phyloP scores from a whole-genome alignment of 148 eudicot genomes.

The Gaultheria prostrata region DNA sequence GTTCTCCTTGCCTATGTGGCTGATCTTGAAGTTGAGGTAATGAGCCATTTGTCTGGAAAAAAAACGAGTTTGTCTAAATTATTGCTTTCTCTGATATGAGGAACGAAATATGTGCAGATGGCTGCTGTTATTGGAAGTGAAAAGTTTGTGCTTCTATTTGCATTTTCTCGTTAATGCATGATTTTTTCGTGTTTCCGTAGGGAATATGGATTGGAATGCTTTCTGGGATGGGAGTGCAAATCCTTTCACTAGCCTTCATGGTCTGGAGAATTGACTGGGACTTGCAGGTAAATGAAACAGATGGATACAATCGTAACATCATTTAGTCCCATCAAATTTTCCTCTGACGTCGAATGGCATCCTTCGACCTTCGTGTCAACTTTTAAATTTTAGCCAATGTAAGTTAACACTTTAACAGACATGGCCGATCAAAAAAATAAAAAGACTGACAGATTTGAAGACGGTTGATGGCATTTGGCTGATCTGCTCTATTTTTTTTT shows the following conservation, averaged over 20 bases:
- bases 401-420: no score
- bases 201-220: conserved; percentile 75
- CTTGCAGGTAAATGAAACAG: conserved; percentile 48
- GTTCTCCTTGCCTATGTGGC: conserved; percentile 46
- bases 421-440: no score
- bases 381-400: no score
- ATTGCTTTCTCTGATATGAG: background rate
- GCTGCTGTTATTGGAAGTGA: background rate
- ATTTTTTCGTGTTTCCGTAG: conserved; percentile 13
- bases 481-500: no score
- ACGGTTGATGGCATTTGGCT: background rate
- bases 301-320: background rate
- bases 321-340: background rate
- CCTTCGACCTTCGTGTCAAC: background rate
- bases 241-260: conserved; percentile 42
- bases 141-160: background rate
- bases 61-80: no score
- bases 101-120: background rate
- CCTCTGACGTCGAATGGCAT: background rate
- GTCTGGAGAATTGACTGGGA: conserved; percentile 71
- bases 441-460: no score
- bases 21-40: conserved; percentile 41
- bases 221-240: conserved; percentile 51
- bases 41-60: background rate
- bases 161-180: background rate